These are phyloP conservation scores for Leptographium flavum DNA, from an alignment of 2,329 filamentous ascomycete species.

Conservation along the genomic window DNA sequence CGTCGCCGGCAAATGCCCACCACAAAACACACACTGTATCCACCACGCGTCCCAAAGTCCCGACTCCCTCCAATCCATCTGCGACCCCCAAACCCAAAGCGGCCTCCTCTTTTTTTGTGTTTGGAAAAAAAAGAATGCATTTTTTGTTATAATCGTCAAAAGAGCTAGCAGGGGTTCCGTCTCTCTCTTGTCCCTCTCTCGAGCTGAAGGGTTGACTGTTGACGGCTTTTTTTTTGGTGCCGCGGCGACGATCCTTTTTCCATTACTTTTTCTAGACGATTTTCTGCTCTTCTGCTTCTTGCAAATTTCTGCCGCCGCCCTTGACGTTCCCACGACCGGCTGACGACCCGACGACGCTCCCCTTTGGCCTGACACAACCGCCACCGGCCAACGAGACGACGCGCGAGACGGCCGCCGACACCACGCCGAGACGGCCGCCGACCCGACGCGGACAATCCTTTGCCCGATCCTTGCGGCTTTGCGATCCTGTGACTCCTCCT, in stretches of 20 bases:
- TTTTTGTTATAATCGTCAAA: background rate
- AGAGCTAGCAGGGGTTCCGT: background rate
- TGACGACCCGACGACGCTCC: no score
- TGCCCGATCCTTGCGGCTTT: no score
- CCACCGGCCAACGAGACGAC: no score
- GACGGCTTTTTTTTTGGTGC: background rate
- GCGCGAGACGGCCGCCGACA: no score
- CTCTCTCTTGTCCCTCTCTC: background rate
- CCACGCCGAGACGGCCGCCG: no score
- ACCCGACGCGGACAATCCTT: background rate
- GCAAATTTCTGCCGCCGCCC: background rate
- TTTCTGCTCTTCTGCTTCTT: background rate
- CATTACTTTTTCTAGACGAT: background rate
- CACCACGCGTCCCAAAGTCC: background rate
- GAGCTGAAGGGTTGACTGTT: no score
- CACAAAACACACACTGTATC: background rate
- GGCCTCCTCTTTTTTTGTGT: background rate
- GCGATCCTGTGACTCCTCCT: no score
- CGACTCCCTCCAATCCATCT: background rate
- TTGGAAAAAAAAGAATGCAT: background rate
- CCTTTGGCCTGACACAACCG: no score
- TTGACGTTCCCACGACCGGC: no score
- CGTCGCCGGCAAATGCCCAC: background rate
- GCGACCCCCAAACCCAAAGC: background rate
- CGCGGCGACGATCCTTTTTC: background rate